Base-by-base conservation (phyloP, 768 basidiomycete species). In the Calocera viscosa region DNA sequence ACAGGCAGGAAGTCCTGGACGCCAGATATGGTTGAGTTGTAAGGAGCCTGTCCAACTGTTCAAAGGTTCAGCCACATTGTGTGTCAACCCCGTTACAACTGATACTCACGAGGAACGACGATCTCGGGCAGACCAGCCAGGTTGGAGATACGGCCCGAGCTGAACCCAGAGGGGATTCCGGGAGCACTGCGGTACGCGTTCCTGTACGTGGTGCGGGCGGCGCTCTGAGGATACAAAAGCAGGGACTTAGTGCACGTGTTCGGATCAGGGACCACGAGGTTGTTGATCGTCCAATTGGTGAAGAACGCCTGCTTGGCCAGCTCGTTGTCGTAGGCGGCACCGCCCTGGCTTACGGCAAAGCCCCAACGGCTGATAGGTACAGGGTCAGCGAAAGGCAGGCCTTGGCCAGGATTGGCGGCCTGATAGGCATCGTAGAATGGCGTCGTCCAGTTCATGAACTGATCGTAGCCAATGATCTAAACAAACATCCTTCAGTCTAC, bases 1-100 rank as follows among this genome's bases (percentile, higher is more conserved):
- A 75, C 68, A n/a, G 74, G 73, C n/a, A 73, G 47, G 53, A 72
- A 73, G 64, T 75, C 73, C 38, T 66, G 66, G 39, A 68, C 67
- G n/a, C 69, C 68, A 34, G 69, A 69, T 63, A 75, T 67, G 24
- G 69, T 67, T 22, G 67, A 69, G 40, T 70, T 65, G 68, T 72
- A 75, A 2, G 71, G 66, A 0, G 72, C 73, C 66, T 76, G 73
- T 33, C 73, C 73, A 35, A 76, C 69, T 47, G 43, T 17, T 8
- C 8, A 47, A 47, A 17, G 19, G 1, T 72, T 72, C 60, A 63
- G 60, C 26, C 3, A 17, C 30, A 8, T 7, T 3, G 8, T 16
- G 14, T 14, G 30, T 17, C 3, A n/a, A 24, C 30, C n/a, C n/a
- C n/a, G 7, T 38, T 38, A 24, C 5, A 2, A 32, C 2, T 8